These are phyloP conservation scores for Saccharomycopsis hybrid DNA, from an alignment of 1,139 yeast species.

Conservation along the genomic window DNA sequence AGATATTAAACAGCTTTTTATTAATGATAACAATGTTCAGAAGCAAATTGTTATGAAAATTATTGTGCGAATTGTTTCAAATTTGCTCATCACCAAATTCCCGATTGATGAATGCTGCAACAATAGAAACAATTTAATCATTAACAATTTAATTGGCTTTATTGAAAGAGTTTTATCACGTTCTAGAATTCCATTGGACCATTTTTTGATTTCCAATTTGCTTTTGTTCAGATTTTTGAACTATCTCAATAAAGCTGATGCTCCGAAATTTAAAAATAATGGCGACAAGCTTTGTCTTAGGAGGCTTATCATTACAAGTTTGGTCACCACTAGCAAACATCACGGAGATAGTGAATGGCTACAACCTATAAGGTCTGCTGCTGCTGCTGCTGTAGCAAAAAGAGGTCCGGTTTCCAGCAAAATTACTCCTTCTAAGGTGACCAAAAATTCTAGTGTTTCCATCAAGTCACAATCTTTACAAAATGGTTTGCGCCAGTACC, in stretches of 20 bases:
- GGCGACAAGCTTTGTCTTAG: constrained; percentile 16
- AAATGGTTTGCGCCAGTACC: constrained; percentile 1
- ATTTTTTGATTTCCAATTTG: constrained; percentile 14
- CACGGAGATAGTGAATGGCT: neutral
- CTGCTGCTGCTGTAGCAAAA: neutral
- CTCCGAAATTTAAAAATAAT: constrained; percentile 7
- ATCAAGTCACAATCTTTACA: neutral
- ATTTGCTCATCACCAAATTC: constrained; percentile 17
- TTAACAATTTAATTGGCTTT: constrained; percentile 18
- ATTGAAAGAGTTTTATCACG: constrained; percentile 12
- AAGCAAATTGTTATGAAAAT: constrained; percentile 14
- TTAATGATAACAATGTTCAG: constrained; percentile 5
- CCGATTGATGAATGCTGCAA: constrained; percentile 21
- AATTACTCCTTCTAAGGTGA: neutral
- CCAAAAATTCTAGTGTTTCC: neutral
- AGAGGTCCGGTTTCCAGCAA: neutral
- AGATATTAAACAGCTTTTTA: neutral
- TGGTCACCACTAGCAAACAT: constrained; percentile 11
- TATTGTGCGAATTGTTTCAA: constrained; percentile 17
- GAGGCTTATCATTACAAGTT: constrained; percentile 17
- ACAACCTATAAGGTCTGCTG: too few species aligned
- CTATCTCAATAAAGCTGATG: neutral
- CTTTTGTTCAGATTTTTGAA: constrained; percentile 14
- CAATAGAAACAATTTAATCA: constrained; percentile 15
- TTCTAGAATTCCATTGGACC: constrained; percentile 14